Percentiles rank a stretch among this genome's conserved stretches.
phyloP scores from a whole-genome alignment of 2,329 filamentous ascomycete species.

The Leptographium wingfieldii region DNA sequence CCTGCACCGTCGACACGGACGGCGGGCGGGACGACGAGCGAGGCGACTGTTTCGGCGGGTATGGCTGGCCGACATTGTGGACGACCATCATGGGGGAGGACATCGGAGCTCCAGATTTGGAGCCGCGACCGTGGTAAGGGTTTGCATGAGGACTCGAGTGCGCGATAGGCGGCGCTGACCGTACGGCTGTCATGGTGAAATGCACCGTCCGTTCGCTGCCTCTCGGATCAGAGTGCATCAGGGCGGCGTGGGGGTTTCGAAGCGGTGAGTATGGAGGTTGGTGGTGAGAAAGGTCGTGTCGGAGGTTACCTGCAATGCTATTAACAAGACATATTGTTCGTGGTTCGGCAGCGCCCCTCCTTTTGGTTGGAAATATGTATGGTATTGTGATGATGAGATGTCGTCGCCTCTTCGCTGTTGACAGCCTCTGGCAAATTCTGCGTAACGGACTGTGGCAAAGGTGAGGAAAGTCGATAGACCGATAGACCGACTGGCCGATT shows the following conservation, averaged over 20 bases:
- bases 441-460: neutral
- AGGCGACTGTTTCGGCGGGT: conserved; percentile 39
- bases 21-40: conserved; percentile 8
- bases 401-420: no score
- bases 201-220: conserved; percentile 23
- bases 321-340: neutral
- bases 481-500: no score
- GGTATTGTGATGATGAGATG: neutral
- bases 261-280: neutral
- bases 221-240: conserved; percentile 13
- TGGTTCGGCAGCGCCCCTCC: neutral
- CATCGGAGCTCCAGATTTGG: conserved; percentile 36
- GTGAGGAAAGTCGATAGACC: no score
- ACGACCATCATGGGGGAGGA: conserved; percentile 35
- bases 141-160: conserved; percentile 22
- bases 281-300: neutral
- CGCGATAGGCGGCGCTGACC: conserved; percentile 21
- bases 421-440: neutral
- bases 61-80: conserved; percentile 41
- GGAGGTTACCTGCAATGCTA: neutral
- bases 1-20: conserved; percentile 12
- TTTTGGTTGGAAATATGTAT: neutral
- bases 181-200: conserved; percentile 34
- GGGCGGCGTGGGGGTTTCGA: neutral
- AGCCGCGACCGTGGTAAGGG: conserved; percentile 25